Evolutionary conservation across 2,329 filamentous ascomycete genomes (phyloP).

Genomic region (Hypoxylon rubiginosum): DNA sequence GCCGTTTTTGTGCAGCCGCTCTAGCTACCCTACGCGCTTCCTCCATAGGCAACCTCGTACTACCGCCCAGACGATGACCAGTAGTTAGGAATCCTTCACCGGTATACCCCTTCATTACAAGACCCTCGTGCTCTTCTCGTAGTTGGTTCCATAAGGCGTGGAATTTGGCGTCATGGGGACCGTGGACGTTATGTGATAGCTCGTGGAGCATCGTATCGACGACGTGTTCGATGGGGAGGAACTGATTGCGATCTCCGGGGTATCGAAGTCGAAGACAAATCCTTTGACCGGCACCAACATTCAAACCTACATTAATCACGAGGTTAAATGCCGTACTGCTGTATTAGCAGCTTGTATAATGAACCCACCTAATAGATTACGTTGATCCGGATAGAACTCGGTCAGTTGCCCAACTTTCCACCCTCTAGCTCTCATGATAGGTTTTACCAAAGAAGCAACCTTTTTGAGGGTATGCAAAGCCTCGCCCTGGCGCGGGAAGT

Average conservation of each 20-base stretch:
- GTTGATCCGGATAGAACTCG: slow-evolving; percentile 86
- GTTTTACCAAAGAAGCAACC: slow-evolving; percentile 90
- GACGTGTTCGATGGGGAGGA: slow-evolving; percentile 83
- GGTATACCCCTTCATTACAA: slow-evolving; percentile 86
- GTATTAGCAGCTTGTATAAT: background rate
- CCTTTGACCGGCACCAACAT: slow-evolving; percentile 80
- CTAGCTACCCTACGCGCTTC: slow-evolving; percentile 83
- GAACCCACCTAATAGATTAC: slow-evolving; percentile 75
- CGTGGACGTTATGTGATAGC: slow-evolving; percentile 87
- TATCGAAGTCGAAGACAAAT: slow-evolving; percentile 88
- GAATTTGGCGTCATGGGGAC: slow-evolving; percentile 86
- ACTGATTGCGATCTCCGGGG: slow-evolving; percentile 78
- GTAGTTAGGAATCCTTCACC: slow-evolving; percentile 88
- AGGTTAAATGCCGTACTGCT: slow-evolving; percentile 7
- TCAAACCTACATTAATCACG: slow-evolving; percentile 71
- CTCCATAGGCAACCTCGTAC: slow-evolving; percentile 72
- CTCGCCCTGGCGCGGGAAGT: slow-evolving; percentile 62
- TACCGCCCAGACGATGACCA: slow-evolving; percentile 80
- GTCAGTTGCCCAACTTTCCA: slow-evolving; percentile 85
- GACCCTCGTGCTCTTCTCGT: slow-evolving; percentile 83
- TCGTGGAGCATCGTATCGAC: slow-evolving; percentile 96
- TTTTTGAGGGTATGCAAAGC: slow-evolving; percentile 77
- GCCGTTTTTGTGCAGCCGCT: slow-evolving; percentile 79
- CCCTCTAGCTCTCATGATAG: slow-evolving; percentile 88
- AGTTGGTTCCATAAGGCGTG: slow-evolving; percentile 91